Conservation (phyloP, 1,139 yeast species). For the Magnusiomyces ingens region DNA sequence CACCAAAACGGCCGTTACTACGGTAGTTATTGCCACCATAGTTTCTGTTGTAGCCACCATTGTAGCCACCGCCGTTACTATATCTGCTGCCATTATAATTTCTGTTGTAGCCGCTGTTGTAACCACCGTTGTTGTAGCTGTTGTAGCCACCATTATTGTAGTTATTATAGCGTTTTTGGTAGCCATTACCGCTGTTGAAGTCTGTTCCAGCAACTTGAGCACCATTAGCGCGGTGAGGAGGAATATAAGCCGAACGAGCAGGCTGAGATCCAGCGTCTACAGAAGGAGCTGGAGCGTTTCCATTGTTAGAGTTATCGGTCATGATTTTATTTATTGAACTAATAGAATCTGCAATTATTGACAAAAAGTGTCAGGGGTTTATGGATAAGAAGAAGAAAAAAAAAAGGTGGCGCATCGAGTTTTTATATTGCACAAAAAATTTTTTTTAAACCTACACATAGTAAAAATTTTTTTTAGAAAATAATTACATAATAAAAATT, state of each 20-base stretch:
- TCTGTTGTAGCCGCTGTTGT: constrained; percentile 2
- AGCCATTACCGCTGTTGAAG: constrained; percentile 4
- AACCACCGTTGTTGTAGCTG: background rate
- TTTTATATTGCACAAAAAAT: background rate
- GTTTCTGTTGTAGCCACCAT: constrained; percentile 31
- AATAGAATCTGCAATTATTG: no score
- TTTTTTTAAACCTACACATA: background rate
- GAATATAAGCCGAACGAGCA: constrained; percentile 3
- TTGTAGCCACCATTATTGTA: constrained; percentile 6
- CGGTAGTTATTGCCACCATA: constrained; percentile 19
- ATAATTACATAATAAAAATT: background rate
- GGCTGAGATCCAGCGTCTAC: constrained; percentile 2
- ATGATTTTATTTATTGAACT: background rate
- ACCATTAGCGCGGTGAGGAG: constrained; percentile 7
- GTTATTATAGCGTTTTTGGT: constrained; percentile 4
- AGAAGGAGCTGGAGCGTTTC: constrained; percentile 1
- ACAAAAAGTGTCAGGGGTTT: no score
- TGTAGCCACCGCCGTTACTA: constrained; percentile 33
- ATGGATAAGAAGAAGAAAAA: background rate
- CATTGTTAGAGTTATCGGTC: background rate
- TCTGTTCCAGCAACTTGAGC: background rate
- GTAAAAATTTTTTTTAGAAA: background rate
- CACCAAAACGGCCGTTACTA: constrained; percentile 34
- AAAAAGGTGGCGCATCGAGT: background rate
- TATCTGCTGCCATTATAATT: constrained; percentile 8